Evolutionary conservation across 306 rosid species (phyloP).

Genomic region (Glycine latifolia): DNA sequence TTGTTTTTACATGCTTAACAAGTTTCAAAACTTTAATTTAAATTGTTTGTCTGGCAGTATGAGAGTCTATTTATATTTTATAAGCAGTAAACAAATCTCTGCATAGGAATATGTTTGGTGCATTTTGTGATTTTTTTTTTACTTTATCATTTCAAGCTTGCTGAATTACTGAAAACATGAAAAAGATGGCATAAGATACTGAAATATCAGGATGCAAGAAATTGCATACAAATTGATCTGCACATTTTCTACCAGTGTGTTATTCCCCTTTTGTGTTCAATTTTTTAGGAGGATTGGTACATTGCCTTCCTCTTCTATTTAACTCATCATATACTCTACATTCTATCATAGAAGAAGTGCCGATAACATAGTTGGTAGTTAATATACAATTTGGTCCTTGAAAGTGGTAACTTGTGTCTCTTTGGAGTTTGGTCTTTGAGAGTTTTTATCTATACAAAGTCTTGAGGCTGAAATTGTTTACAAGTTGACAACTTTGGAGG

Average conservation of each 20-base stretch:
- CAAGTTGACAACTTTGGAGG: not conserved
- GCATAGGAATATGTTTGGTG: conserved; percentile 22
- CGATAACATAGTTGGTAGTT: not conserved
- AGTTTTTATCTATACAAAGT: not conserved
- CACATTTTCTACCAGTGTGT: not conserved
- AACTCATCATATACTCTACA: not conserved
- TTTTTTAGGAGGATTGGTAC: not conserved
- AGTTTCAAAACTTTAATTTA: not conserved
- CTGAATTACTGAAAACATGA: not conserved
- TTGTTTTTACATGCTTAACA: not conserved
- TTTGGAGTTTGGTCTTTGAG: not conserved
- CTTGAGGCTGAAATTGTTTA: not conserved
- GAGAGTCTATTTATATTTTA: not conserved
- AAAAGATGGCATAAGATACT: not conserved
- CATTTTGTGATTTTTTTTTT: conserved; percentile 1
- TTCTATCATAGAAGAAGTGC: conserved; percentile 8
- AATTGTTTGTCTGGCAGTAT: not conserved
- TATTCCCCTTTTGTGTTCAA: not conserved
- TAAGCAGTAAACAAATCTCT: not conserved
- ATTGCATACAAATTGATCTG: not conserved
- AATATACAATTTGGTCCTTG: not conserved
- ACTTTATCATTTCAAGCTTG: not conserved
- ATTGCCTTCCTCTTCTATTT: not conserved
- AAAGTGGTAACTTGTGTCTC: not conserved
- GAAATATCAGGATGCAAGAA: conserved; percentile 14